Conservation (phyloP, 2,329 filamentous ascomycete genomes). For the Annulohypoxylon truncatum region DNA sequence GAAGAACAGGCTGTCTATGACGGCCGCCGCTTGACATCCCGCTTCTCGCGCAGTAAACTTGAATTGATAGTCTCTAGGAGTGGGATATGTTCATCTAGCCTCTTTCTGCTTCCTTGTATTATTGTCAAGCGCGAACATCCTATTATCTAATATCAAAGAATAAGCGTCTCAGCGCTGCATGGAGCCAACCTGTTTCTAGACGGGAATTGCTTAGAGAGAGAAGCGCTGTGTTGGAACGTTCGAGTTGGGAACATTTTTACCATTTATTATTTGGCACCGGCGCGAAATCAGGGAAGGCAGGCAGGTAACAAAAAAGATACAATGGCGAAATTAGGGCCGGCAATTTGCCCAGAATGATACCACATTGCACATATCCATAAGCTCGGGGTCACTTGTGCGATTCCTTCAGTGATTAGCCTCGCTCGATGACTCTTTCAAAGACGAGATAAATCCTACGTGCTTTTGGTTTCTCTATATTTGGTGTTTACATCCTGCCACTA, state of each 20-base stretch:
- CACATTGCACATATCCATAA: slow-evolving; percentile 4
- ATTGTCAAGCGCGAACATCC: not conserved
- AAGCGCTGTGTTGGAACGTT: not conserved
- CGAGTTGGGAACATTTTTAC: not conserved
- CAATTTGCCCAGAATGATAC: slow-evolving; percentile 33
- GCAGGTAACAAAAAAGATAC: slow-evolving; percentile 12
- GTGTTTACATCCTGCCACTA: not conserved
- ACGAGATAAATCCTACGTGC: not conserved
- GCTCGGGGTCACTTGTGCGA: not conserved
- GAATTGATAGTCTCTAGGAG: not conserved
- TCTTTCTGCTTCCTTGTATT: slow-evolving; percentile 3
- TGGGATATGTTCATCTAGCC: not conserved
- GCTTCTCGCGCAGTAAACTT: not conserved
- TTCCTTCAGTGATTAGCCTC: not conserved
- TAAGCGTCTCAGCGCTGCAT: not conserved
- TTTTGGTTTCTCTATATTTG: not conserved
- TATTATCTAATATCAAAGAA: slow-evolving; percentile 15
- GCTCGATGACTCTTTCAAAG: not conserved
- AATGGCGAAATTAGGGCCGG: slow-evolving; percentile 12
- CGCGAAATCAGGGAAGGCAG: not conserved
- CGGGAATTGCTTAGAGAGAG: not conserved
- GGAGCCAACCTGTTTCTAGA: slow-evolving; percentile 3
- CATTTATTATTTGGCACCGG: slow-evolving; percentile 5
- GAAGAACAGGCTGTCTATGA: slow-evolving; percentile 58
- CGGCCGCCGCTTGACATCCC: slow-evolving; percentile 44